Conservation (phyloP, 371 early-diverging fungal genomes). For the Lichtheimia corymbifera region DNA sequence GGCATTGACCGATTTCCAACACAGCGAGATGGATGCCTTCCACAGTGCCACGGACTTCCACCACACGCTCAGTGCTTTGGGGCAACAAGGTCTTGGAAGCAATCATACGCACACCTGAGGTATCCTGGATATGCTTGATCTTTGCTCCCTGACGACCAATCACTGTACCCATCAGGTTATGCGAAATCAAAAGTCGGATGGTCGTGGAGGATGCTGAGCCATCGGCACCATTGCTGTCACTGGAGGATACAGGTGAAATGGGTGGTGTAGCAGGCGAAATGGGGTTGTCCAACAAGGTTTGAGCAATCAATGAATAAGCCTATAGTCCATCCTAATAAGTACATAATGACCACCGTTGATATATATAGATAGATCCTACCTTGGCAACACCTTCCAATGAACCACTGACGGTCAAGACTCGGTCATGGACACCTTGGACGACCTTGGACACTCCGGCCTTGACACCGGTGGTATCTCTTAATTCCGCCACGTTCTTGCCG, state of each 20-base stretch:
- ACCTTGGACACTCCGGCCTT: conserved; percentile 88
- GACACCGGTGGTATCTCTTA: conserved; percentile 81
- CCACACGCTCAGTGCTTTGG: conserved; percentile 84
- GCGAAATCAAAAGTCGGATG: conserved; percentile 80
- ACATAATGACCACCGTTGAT: too few species aligned
- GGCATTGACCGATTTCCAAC: conserved; percentile 59
- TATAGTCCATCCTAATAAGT: background rate
- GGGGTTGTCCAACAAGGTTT: conserved; percentile 76
- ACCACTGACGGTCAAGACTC: conserved; percentile 86
- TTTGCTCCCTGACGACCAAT: conserved; percentile 87
- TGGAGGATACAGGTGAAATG: conserved; percentile 29
- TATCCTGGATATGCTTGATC: conserved; percentile 87
- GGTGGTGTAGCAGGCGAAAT: conserved; percentile 28
- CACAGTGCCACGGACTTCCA: conserved; percentile 79
- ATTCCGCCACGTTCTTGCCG: conserved; percentile 84
- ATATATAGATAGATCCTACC: conserved; percentile 32
- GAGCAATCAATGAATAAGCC: conserved; percentile 63
- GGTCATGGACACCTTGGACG: conserved; percentile 82
- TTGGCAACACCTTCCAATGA: conserved; percentile 73
- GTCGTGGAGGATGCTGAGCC: conserved; percentile 17
- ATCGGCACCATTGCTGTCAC: conserved; percentile 5
- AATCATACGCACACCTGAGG: conserved; percentile 78
- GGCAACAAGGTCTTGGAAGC: conserved; percentile 87
- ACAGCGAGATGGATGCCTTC: conserved; percentile 78
- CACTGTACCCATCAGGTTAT: conserved; percentile 85